A percentile compares a stretch with the other conserved stretches of the same genome.
These are phyloP conservation scores for Rhododendron vialii DNA, from an alignment of 148 eudicot species.

Conservation along the genomic window DNA sequence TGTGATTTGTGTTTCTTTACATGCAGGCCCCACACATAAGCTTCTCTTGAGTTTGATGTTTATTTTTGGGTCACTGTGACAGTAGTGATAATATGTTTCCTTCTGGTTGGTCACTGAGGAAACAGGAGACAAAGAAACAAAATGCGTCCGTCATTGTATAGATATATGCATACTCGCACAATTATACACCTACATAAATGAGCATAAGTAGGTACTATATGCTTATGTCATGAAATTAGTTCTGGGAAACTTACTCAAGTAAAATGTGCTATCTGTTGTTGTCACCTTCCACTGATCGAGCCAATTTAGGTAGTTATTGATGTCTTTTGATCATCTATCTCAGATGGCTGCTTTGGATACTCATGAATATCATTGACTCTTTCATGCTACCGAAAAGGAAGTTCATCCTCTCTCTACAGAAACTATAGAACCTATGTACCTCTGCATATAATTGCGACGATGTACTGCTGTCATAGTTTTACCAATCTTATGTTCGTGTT, in stretches of 20 bases:
- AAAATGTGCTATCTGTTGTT: background rate
- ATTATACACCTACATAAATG: background rate
- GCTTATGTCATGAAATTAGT: background rate
- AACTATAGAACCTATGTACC: background rate
- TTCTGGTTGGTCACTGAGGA: background rate
- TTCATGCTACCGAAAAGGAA: background rate
- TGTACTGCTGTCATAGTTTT: background rate
- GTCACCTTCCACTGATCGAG: background rate
- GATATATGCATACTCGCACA: background rate
- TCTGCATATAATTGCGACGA: background rate
- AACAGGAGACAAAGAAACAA: background rate
- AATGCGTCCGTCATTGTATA: background rate
- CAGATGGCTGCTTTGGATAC: background rate
- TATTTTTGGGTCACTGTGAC: background rate
- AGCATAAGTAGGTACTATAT: background rate
- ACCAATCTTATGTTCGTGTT: background rate
- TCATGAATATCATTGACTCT: background rate
- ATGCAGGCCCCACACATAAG: no score
- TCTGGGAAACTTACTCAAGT: background rate
- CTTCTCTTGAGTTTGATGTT: background rate
- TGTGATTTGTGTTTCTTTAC: no score
- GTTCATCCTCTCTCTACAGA: background rate
- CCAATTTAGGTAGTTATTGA: constrained; percentile 3
- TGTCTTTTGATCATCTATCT: background rate
- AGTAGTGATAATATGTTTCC: background rate